Evolutionary conservation across 2,329 filamentous ascomycete species (phyloP), one percentile per base, ranked within the genome.

Genomic region (Geosmithia putterillii): DNA sequence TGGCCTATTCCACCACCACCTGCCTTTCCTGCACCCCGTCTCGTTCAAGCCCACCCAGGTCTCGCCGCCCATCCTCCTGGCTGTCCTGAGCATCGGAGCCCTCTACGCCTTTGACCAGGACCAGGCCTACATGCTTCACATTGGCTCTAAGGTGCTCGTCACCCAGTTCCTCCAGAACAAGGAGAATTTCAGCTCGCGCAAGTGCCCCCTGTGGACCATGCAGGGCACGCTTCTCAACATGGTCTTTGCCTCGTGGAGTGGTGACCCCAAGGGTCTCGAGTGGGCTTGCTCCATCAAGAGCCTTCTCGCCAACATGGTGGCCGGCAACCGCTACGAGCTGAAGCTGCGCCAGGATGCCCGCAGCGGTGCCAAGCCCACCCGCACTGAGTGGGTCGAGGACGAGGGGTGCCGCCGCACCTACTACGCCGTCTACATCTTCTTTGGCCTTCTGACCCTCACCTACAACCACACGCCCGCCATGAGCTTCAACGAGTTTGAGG

Each of bases 251-350:
- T 96, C 89, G 70, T 98, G 92, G 92, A 96, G 92, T 61, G 92
- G 92, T 55, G 92, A 96, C 57, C 84, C 92, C 32, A 96, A 95
- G 65, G 92, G 92, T 34, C 74, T 98, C 3, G 92, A 98, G 63
- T 98, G 92, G 92, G 89, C 92, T 32, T 96, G 90, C 63, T 96
- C 92, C 2, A 96, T 98, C 66, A 96, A 96, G 76, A 94, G 88
- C 70, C 73, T 96, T 35, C 77, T 98, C 41, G 90, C 90, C 51
- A 96, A 96, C 65, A 96, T 98, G 90, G 92, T 98, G 45, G 87
- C 90, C 46, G 92, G 92, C 46, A 96, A 95, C 59, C 81, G 88
- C 42, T 96, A 96, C 60, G 92, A 98, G 65, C 70, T 96, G 47
- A 95, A 95, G 72, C 75, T 95, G 47, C 85, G 92, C 17, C 85